Evolutionary conservation across 2,329 filamentous ascomycete genomes (phyloP), one percentile per base, ranked within the genome.

Genomic region (Talaromyces sp.): DNA sequence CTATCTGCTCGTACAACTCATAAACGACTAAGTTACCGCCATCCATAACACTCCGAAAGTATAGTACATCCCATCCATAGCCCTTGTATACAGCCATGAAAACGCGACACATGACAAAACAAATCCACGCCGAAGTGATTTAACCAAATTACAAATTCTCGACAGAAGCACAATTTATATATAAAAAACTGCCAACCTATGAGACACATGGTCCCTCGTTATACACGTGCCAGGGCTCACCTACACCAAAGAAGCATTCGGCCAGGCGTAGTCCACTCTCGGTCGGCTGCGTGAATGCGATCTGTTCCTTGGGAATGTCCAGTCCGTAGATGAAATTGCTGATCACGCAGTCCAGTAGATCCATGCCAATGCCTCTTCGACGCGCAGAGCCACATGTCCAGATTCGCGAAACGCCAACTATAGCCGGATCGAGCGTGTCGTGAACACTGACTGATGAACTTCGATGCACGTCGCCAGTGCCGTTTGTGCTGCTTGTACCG

Each of bases 281-380:
- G 0, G 88, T 90, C n/a, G 87, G 87, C 70, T 88, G 86, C 69
- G 86, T 88, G 75, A 90, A 89, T 2, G 87, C 87, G 45, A 89
- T 79, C 70, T 82, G 74, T 11, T 80, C 78, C 72, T 85, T 87
- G 19, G 81, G 78, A 57, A 88, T 79, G 45, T 81, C 80, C 74
- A 86, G 78, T 2, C 83, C 83, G 66, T 85, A 84, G 62, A 86
- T 79, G 70, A 87, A 87, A 70, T 84, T 81, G 65, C 77, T 79
- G 63, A 83, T 78, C 27, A 85, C 84, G 63, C 80, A 82, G 66
- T 89, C 84, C 19, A 89, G 73, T 54, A 90, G 74, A 63, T 81
- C 80, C 61, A 81, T 82, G 3, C 86, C 87, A 61, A 89, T 82
- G 9, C 86, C 85, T 68, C 83, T 81, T 49, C 84, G 77, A 37